Percentiles rank a stretch among this genome's conserved stretches.
These are phyloP conservation scores for Populus ilicifolia DNA, from an alignment of 345 rosid species.

Conservation along the genomic window DNA sequence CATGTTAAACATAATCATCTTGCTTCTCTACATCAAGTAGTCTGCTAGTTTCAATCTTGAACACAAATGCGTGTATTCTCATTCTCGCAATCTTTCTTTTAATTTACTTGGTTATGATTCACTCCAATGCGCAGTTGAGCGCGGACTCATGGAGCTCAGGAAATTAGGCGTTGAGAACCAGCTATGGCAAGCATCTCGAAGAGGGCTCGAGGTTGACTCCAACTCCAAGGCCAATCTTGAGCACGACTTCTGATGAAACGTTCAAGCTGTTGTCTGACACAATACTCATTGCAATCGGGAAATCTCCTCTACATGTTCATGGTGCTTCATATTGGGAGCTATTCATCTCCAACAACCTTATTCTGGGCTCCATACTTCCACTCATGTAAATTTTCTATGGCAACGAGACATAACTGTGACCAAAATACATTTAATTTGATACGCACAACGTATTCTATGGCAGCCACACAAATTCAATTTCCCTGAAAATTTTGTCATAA, in stretches of 20 bases:
- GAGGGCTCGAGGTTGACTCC: constrained; percentile 43
- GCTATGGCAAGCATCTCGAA: constrained; percentile 64
- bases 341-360: not conserved
- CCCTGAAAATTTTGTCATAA: not conserved
- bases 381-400: not conserved
- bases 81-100: not conserved
- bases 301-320: not conserved
- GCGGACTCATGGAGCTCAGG: constrained; percentile 76
- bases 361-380: not conserved
- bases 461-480: no score
- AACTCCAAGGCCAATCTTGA: constrained; percentile 33
- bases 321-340: not conserved
- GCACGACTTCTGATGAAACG: constrained; percentile 28
- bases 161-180: constrained; percentile 68
- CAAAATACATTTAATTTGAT: not conserved
- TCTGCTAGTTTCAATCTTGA: not conserved
- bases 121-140: constrained; percentile 50
- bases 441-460: no score
- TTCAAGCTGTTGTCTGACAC: not conserved
- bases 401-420: not conserved
- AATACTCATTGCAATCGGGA: not conserved
- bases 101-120: not conserved
- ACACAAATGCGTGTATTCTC: not conserved
- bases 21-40: not conserved
- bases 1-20: not conserved